Conservation (phyloP, 352 stramenopile genomes). For the Phytophthora parvispora region DNA sequence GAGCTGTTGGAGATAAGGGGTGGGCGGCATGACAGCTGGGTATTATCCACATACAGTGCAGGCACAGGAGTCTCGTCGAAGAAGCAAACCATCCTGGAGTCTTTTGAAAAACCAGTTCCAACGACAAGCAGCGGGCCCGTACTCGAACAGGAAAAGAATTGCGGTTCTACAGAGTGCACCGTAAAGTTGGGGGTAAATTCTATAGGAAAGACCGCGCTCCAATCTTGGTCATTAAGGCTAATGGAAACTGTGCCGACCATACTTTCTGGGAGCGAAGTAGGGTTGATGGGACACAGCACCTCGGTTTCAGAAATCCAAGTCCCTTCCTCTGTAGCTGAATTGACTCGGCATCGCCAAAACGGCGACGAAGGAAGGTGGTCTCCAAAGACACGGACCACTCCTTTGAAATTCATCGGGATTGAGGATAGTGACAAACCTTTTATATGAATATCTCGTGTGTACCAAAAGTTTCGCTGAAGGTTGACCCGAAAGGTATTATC, state of each 20-base stretch:
- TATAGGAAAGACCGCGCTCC: conserved; percentile 28
- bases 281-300: conserved; percentile 34
- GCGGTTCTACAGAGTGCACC: conserved; percentile 32
- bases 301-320: conserved; percentile 39
- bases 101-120: conserved; percentile 48
- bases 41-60: conserved; percentile 40
- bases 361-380: conserved; percentile 26
- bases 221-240: conserved; percentile 64
- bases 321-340: conserved; percentile 4
- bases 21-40: conserved; percentile 33
- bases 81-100: conserved; percentile 41
- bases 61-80: conserved; percentile 42
- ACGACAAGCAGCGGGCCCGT: conserved; percentile 29
- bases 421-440: conserved; percentile 13
- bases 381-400: conserved; percentile 38
- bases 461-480: conserved; percentile 42
- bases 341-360: conserved; percentile 37
- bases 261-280: not conserved
- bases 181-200: conserved; percentile 26
- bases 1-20: conserved; percentile 29
- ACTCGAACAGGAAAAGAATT: conserved; percentile 21
- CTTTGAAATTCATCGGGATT: conserved; percentile 51
- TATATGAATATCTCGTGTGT: conserved; percentile 31
- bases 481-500: conserved; percentile 24
- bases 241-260: conserved; percentile 32